Conservation (phyloP, 371 early-diverging fungal species). For the Lichtheimia hyalospora region DNA sequence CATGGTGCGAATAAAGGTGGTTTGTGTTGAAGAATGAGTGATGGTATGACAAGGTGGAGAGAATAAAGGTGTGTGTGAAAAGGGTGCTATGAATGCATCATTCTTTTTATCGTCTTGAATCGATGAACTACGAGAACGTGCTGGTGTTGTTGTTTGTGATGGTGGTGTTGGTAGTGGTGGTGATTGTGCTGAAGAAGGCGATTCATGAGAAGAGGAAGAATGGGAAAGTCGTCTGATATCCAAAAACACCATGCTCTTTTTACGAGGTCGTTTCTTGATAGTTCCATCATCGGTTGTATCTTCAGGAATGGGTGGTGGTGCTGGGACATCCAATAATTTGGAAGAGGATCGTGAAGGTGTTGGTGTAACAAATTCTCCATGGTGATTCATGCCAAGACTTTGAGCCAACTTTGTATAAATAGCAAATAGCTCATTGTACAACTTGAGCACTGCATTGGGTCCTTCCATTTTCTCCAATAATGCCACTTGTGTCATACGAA, state of each 20-base stretch:
- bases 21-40: background rate
- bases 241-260: background rate
- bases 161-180: background rate
- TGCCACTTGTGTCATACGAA: slow-evolving; percentile 21
- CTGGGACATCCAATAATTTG: too few relatives aligned
- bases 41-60: background rate
- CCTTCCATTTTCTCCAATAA: slow-evolving; percentile 41
- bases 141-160: background rate
- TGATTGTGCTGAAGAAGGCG: too few relatives aligned
- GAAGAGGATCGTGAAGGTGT: too few relatives aligned
- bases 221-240: background rate
- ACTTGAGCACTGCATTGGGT: slow-evolving; percentile 48
- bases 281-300: background rate
- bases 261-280: background rate
- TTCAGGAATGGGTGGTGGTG: background rate
- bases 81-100: too few relatives aligned
- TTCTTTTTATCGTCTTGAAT: background rate
- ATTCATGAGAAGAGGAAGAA: too few relatives aligned
- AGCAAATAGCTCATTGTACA: slow-evolving; percentile 58
- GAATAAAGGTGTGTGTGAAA: background rate
- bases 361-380: too few relatives aligned
- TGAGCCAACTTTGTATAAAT: slow-evolving; percentile 58
- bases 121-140: background rate
- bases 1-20: slow-evolving; percentile 13
- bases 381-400: slow-evolving; percentile 10